Percentiles rank a stretch among this genome's conserved stretches.
Evolutionary conservation across 2,329 filamentous ascomycete genomes (phyloP).

Genomic region (Tolypocladium ophioglossoides): DNA sequence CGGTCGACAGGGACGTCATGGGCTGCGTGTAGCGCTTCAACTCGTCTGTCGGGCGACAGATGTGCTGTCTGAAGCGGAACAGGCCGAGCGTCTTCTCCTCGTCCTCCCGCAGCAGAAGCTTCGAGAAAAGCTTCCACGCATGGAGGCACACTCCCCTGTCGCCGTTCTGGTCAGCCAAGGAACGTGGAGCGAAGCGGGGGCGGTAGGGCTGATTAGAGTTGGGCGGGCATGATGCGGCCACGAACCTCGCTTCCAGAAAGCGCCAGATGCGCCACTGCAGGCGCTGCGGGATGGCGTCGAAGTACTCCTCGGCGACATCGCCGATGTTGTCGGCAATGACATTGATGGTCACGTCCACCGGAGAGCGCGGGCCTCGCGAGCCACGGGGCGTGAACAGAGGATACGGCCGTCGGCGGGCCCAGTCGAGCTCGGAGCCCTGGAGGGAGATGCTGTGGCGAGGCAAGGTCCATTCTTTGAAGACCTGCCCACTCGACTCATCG

Average conservation of each 20-base stretch:
- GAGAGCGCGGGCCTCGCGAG: conserved; percentile 21
- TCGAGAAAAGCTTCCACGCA: conserved; percentile 29
- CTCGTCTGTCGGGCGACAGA: conserved; percentile 22
- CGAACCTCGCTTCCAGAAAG: conserved; percentile 28
- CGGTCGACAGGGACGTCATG: conserved; percentile 21
- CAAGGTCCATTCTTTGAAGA: conserved; percentile 26
- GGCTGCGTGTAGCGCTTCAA: conserved; percentile 27
- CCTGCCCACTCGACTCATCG: conserved; percentile 21
- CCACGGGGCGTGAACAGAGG: conserved; percentile 15
- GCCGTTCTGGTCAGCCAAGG: not conserved
- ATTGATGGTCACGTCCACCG: conserved; percentile 28
- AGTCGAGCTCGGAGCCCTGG: conserved; percentile 18
- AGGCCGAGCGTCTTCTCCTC: conserved; percentile 24
- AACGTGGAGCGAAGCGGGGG: not conserved
- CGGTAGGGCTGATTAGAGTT: not conserved
- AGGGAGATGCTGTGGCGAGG: conserved; percentile 13
- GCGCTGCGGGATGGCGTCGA: conserved; percentile 23
- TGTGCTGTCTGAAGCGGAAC: conserved; percentile 28
- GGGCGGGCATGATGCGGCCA: conserved; percentile 1
- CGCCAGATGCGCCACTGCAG: conserved; percentile 27
- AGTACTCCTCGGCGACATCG: conserved; percentile 19
- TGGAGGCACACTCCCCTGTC: conserved; percentile 25
- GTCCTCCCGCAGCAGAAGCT: conserved; percentile 18
- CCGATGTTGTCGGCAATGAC: conserved; percentile 27
- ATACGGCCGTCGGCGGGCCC: conserved; percentile 22